phyloP scores from a whole-genome alignment of 2,329 filamentous ascomycete species.

The Aureobasidium leucospermi region DNA sequence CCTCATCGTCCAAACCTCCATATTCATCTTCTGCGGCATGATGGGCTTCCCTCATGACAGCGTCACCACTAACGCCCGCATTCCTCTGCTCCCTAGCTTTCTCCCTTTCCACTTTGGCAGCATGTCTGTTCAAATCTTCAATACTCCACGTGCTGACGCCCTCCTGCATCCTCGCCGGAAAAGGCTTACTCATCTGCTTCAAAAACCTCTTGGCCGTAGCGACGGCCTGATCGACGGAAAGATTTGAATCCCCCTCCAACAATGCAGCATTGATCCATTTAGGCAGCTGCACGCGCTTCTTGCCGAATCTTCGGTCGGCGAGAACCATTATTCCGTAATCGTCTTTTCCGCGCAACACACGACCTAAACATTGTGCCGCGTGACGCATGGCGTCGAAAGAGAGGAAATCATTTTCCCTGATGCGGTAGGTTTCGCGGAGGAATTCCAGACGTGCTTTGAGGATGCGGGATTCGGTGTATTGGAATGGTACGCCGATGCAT shows the following conservation, averaged over 20 bases:
- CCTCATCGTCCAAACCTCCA: slow-evolving; percentile 29
- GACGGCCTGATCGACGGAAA: slow-evolving; percentile 93
- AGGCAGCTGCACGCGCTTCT: slow-evolving; percentile 81
- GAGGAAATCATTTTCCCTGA: slow-evolving; percentile 92
- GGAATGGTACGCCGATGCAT: slow-evolving; percentile 95
- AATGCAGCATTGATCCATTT: slow-evolving; percentile 95
- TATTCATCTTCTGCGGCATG: slow-evolving; percentile 24
- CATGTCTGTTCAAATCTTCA: slow-evolving; percentile 68
- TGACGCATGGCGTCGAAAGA: slow-evolving; percentile 99
- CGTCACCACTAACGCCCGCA: slow-evolving; percentile 33
- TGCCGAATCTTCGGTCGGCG: slow-evolving; percentile 86
- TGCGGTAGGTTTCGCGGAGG: slow-evolving; percentile 91
- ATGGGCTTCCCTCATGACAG: slow-evolving; percentile 25
- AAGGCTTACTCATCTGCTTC: slow-evolving; percentile 85
- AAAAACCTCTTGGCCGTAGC: slow-evolving; percentile 84
- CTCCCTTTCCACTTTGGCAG: slow-evolving; percentile 66
- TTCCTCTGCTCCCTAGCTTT: slow-evolving; percentile 55
- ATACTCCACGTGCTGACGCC: slow-evolving; percentile 90
- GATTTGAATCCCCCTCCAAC: slow-evolving; percentile 74
- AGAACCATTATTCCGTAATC: slow-evolving; percentile 99
- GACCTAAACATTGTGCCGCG: slow-evolving; percentile 89
- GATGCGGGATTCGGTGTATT: slow-evolving; percentile 97
- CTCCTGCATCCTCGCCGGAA: slow-evolving; percentile 74
- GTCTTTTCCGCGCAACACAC: slow-evolving; percentile 91
- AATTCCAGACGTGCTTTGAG: slow-evolving; percentile 94